These are phyloP conservation scores for Rhododendron griersonianum DNA, from an alignment of 148 eudicot genomes.

Conservation along the genomic window DNA sequence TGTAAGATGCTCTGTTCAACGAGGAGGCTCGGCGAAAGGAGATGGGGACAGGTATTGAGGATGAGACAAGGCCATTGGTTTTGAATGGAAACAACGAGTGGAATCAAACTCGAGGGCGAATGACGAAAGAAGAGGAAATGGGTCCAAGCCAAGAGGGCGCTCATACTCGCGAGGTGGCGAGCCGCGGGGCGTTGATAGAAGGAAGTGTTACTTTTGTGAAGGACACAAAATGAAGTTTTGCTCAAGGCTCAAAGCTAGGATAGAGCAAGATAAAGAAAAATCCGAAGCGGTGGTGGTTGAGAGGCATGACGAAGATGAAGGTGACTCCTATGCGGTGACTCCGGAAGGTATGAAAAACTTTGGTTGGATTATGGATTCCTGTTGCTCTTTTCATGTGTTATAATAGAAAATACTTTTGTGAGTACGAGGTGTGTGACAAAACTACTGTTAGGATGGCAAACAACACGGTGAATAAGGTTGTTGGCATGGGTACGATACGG, in stretches of 20 bases:
- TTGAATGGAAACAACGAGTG: no score
- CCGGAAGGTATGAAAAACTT: background rate
- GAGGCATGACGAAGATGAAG: background rate
- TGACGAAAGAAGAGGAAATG: background rate
- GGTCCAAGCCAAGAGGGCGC: background rate
- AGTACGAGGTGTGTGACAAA: background rate
- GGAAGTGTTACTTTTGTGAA: background rate
- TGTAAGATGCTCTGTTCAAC: no score
- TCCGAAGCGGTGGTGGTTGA: no score
- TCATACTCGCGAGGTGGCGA: background rate
- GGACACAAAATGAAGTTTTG: background rate
- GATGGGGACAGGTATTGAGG: no score
- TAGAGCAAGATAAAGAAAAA: no score
- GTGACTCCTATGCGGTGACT: background rate
- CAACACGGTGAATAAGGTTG: no score
- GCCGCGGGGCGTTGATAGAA: background rate
- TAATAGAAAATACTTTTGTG: background rate
- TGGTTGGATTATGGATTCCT: no score
- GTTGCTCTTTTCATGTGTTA: no score
- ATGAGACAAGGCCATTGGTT: no score
- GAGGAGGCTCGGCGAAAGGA: no score
- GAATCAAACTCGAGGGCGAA: background rate
- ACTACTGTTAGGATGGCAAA: no score
- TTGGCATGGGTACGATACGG: no score
- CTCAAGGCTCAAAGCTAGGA: background rate